Base-by-base conservation (phyloP, 306 rosid genomes). In the Fragaria vesca region DNA sequence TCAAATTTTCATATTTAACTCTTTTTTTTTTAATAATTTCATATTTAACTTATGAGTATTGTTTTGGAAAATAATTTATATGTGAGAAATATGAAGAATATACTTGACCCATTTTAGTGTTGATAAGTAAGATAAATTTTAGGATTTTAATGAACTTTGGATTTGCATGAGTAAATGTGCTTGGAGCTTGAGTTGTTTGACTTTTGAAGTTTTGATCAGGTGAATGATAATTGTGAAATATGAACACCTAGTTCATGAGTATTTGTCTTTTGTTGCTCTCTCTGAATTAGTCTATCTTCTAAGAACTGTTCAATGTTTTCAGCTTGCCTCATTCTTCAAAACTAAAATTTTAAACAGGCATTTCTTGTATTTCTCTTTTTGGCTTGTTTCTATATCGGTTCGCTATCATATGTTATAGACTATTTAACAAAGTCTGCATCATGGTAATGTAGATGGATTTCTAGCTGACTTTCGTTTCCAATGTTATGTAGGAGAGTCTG, bases 401-500 rank as follows among this genome's bases (percentile, higher is more conserved):
- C 20, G 70, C 26, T 57, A n/a, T 28, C 42, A 26, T 54, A 73
- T 4, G 40, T 38, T 42, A 13, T 6, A 63, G 43, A 12, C 43
- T 63, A 32, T 6, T 10, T 24, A 32, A 32, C 43, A 30, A 40
- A 40, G 43, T 6, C 42, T 30, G 42, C 34, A 30, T 28, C 18
- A 28, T 3, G 67, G 48, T 20, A 51, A 66, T 38, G 6, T 18
- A 55, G 8, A 30, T 10, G 11, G 54, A 38, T 12, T 52, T 55
- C 47, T 45, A 7, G 55, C 24, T 48, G 30, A 76, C 26, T 26
- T 4, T 4, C 11, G 12, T 55, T 26, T 51, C 32, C 60, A 26
- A 18, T 77, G 57, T 61, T 73, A 73, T 77, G 81, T 54, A 84
- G 95, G 78, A 81, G 88, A 81, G 77, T 62, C 76, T 48, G 92